Percentiles rank a stretch among this genome's conserved stretches.
Evolutionary conservation across 1,284 basidiomycete genomes (phyloP).

Genomic region (Albatrellus sp.): DNA sequence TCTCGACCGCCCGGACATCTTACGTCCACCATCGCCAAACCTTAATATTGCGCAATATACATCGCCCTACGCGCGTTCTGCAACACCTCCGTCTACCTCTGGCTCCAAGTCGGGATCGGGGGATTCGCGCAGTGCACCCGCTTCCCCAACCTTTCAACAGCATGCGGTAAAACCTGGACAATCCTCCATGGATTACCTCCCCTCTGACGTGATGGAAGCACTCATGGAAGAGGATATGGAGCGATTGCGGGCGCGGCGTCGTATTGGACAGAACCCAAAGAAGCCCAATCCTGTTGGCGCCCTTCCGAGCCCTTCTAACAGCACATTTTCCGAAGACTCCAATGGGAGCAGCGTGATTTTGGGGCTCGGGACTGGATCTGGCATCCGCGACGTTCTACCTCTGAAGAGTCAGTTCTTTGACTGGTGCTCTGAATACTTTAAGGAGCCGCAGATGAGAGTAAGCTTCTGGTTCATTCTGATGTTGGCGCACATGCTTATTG

Average conservation of each 20-base stretch:
- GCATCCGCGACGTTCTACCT: slow-evolving; percentile 67
- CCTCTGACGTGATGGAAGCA: slow-evolving; percentile 74
- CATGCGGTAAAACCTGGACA: slow-evolving; percentile 10
- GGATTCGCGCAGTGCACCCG: slow-evolving; percentile 16
- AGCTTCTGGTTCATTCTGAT: slow-evolving; percentile 16
- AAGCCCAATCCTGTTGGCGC: slow-evolving; percentile 20
- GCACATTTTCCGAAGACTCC: slow-evolving; percentile 64
- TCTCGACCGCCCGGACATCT: slow-evolving; percentile 30
- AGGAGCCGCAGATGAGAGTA: slow-evolving; percentile 96
- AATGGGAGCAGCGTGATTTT: slow-evolving; percentile 48
- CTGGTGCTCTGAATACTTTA: slow-evolving; percentile 96
- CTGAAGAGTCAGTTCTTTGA: slow-evolving; percentile 90
- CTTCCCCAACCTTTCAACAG: slow-evolving; percentile 18
- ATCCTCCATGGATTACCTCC: slow-evolving; percentile 37
- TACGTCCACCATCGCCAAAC: slow-evolving; percentile 64
- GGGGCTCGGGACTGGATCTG: slow-evolving; percentile 61
- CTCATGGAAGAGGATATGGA: slow-evolving; percentile 89
- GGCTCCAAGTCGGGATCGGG: slow-evolving; percentile 15
- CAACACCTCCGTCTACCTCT: slow-evolving; percentile 27
- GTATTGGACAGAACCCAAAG: slow-evolving; percentile 16
- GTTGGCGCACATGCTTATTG: neutral
- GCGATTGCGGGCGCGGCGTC: slow-evolving; percentile 59
- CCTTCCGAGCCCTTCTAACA: slow-evolving; percentile 56
- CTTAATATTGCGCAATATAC: slow-evolving; percentile 64
- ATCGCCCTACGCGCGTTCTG: slow-evolving; percentile 55